These are phyloP conservation scores for Globisporangium paroecandrum DNA, from an alignment of 352 stramenopile genomes.

Conservation along the genomic window DNA sequence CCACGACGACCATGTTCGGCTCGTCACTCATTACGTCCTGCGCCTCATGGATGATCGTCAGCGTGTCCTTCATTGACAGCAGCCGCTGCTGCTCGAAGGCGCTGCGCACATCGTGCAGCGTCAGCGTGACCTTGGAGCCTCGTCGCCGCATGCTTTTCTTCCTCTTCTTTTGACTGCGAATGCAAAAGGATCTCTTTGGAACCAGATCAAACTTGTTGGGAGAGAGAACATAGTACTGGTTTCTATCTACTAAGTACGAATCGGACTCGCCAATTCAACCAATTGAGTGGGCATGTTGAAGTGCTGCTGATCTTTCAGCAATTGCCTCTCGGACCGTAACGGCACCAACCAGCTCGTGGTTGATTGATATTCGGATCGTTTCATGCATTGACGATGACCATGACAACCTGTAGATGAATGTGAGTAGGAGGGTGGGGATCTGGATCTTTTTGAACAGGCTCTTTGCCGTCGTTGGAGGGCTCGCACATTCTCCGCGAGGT, in stretches of 20 bases:
- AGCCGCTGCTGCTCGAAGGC: constrained; percentile 61
- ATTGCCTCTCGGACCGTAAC: background rate
- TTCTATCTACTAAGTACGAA: background rate
- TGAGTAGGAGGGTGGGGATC: background rate
- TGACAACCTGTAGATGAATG: background rate
- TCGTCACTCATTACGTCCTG: constrained; percentile 59
- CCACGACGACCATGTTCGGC: constrained; percentile 54
- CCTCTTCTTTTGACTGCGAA: background rate
- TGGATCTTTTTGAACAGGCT: background rate
- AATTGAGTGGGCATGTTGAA: background rate
- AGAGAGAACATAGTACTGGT: background rate
- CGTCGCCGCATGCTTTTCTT: constrained; percentile 29
- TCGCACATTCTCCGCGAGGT: background rate
- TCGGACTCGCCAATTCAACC: background rate
- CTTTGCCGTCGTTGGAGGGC: background rate
- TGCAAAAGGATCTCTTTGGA: background rate
- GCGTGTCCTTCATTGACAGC: constrained; percentile 52
- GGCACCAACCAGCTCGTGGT: background rate
- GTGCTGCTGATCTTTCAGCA: background rate
- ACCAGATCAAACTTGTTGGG: background rate
- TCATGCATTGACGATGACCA: background rate
- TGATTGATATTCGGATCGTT: background rate
- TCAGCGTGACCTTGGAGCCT: constrained; percentile 34
- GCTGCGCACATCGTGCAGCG: constrained; percentile 31
- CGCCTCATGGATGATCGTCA: constrained; percentile 64